Conservation (phyloP, 73 alveolate species). For the Blepharisma japonicum region DNA sequence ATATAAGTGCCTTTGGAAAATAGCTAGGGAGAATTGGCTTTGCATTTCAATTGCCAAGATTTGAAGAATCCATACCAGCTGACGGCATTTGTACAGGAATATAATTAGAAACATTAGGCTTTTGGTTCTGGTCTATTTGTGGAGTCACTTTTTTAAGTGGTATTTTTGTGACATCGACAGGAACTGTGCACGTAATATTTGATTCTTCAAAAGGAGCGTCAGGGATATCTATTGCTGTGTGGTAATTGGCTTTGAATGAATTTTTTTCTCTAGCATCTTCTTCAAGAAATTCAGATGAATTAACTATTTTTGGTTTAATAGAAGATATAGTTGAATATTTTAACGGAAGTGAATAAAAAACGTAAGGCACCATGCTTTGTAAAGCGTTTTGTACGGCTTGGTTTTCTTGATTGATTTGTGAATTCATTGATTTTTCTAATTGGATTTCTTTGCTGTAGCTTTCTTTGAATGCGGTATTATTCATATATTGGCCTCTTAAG, state of each 20-base stretch:
- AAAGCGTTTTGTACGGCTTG: no score
- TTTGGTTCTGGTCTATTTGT: not conserved
- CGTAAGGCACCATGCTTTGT: no score
- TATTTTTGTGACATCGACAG: not conserved
- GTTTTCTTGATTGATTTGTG: no score
- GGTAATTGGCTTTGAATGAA: not conserved
- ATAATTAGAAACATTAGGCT: not conserved
- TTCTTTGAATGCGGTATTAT: no score
- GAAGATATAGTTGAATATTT: no score
- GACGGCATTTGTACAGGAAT: not conserved
- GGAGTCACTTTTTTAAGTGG: not conserved
- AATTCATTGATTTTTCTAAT: no score
- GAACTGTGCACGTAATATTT: not conserved
- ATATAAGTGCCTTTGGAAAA: not conserved
- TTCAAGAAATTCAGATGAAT: conserved; percentile 5
- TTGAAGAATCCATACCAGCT: not conserved
- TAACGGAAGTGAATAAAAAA: no score
- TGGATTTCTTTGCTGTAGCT: no score
- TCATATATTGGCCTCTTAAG: no score
- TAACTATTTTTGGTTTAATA: no score
- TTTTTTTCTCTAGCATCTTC: not conserved
- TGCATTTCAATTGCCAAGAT: not conserved
- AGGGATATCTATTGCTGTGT: conserved; percentile 12
- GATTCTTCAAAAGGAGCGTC: not conserved
- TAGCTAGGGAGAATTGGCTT: not conserved